Base-by-base conservation (phyloP, 2,329 filamentous ascomycete species). In the Phialophora expanda region DNA sequence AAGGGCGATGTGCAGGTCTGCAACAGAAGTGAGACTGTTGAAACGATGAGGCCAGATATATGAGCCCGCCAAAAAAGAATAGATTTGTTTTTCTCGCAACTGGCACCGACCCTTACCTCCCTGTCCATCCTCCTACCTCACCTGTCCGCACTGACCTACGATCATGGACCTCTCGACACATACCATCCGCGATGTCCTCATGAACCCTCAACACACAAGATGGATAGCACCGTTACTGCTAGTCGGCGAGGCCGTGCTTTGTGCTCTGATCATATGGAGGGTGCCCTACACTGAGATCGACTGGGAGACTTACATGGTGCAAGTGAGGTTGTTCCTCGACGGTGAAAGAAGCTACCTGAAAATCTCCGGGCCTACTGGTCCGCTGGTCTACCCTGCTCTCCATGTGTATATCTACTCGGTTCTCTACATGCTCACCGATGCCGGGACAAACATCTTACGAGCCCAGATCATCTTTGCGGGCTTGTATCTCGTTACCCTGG, bases 221-320 rank as follows among this genome's bases (percentile, higher is more conserved):
- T 89, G 87, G 87, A 83, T 93, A 50, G 81, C 88, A 5, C 84
- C 88, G 0, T 80, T 87, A 3, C 82, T 97, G 5, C 82, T 95
- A 70, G 76, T 90, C 34, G 81, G 85, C 61, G 93, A 97, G 75
- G 87, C 87, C 7, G 77, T 86, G 20, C 85, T 97, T 24, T 95
- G 91, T 77, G 84, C 80, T 17, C 76, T 91, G 38, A 85, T 97
- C 69, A 90, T 97, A 70, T 88, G 87, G 84, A 93, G 89, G 77
- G 84, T 97, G 65, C 89, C 93, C 48, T 97, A 99, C 77, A 99
- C 95, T 51, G 95, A 99, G 78, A 99, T 99, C 75, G 95, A 99
- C 80, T 99, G 94, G 94, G 86, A 85, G 66, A 92, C 95, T 0
- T 99, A 99, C 78, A 98, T 99, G 93, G 86, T 97, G 76, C 95